Evolutionary conservation across 108 stramenopile genomes (phyloP).

Genomic region (Heterococcus sp.): DNA sequence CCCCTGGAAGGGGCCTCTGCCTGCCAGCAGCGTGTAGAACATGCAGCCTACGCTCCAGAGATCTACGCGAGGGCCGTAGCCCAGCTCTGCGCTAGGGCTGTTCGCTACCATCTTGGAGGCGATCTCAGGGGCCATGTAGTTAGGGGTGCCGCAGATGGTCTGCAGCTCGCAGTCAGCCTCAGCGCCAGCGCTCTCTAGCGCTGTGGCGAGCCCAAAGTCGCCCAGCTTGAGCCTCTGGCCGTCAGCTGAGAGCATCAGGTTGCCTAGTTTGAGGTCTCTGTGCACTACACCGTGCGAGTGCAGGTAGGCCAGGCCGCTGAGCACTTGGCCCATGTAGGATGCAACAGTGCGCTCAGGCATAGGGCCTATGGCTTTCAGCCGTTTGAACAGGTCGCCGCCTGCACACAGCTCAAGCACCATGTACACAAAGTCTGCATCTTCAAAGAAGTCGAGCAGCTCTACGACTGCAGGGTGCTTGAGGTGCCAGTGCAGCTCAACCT

Average conservation of each 20-base stretch:
- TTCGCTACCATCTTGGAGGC: too few relatives aligned
- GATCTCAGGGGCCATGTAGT: constrained; percentile 99
- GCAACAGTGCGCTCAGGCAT: constrained; percentile 19
- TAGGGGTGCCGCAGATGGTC: constrained; percentile 98
- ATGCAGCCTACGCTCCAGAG: constrained; percentile 56
- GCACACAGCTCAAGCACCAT: constrained; percentile 95
- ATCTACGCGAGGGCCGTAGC: constrained; percentile 46
- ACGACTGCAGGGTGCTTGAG: constrained; percentile 86
- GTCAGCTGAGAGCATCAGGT: constrained; percentile 86
- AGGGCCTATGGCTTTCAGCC: constrained; percentile 65
- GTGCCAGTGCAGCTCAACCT: constrained; percentile 93
- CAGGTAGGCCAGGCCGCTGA: constrained; percentile 22
- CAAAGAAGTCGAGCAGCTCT: constrained; percentile 95
- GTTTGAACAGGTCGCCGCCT: constrained; percentile 87
- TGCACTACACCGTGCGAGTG: constrained; percentile 40
- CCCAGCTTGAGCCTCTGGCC: constrained; percentile 61
- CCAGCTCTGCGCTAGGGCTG: too few relatives aligned
- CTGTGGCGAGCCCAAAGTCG: constrained; percentile 92
- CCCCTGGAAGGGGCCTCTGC: constrained; percentile 44
- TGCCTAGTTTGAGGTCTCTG: constrained; percentile 81
- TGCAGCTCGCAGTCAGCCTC: too few relatives aligned
- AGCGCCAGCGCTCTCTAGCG: constrained; percentile 72
- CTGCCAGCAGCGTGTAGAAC: constrained; percentile 51
- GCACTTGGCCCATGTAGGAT: constrained; percentile 38
- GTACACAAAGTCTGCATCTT: constrained; percentile 91